Evolutionary conservation across 2,329 filamentous ascomycete genomes (phyloP).

Genomic region (Fusarium penzigii): DNA sequence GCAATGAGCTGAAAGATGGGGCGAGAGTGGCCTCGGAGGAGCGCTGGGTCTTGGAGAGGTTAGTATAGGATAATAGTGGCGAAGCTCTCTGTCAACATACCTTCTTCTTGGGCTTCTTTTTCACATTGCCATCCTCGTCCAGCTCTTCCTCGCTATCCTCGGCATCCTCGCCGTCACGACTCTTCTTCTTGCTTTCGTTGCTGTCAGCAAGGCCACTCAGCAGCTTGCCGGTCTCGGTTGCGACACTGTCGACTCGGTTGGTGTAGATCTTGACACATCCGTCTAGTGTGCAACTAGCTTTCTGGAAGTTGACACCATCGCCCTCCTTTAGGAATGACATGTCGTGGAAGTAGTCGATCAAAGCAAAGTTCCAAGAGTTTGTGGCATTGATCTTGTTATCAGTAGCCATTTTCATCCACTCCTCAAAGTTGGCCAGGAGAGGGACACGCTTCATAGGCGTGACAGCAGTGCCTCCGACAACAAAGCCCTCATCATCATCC

Average conservation of each 20-base stretch:
- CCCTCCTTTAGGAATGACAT: constrained; percentile 97
- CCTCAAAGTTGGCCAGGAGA: constrained; percentile 95
- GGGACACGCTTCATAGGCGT: constrained; percentile 97
- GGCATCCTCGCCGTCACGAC: constrained; percentile 63
- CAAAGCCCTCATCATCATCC: constrained; percentile 59
- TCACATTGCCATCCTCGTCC: constrained; percentile 60
- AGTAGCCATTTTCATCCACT: constrained; percentile 99
- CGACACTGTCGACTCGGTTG: constrained; percentile 95
- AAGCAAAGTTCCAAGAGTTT: constrained; percentile 99
- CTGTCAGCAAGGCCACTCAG: constrained; percentile 91
- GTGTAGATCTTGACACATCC: constrained; percentile 99
- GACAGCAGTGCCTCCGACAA: constrained; percentile 73
- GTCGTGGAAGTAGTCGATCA: constrained; percentile 99
- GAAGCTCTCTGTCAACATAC: constrained; percentile 43
- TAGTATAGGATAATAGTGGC: constrained; percentile 1
- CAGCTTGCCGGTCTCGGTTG: constrained; percentile 93
- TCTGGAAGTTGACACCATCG: constrained; percentile 97
- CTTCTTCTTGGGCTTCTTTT: constrained; percentile 73
- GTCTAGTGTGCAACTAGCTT: constrained; percentile 94
- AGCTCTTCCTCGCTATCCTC: constrained; percentile 67
- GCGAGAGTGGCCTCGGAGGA: constrained; percentile 93
- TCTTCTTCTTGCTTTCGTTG: constrained; percentile 74
- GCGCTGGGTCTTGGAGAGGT: constrained; percentile 56
- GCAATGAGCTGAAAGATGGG: constrained; percentile 81
- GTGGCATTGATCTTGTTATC: constrained; percentile 99